Percentiles rank a stretch among this genome's conserved stretches.
Conservation (phyloP, 2,329 filamentous ascomycete genomes). For the Escovopsis sp. region DNA sequence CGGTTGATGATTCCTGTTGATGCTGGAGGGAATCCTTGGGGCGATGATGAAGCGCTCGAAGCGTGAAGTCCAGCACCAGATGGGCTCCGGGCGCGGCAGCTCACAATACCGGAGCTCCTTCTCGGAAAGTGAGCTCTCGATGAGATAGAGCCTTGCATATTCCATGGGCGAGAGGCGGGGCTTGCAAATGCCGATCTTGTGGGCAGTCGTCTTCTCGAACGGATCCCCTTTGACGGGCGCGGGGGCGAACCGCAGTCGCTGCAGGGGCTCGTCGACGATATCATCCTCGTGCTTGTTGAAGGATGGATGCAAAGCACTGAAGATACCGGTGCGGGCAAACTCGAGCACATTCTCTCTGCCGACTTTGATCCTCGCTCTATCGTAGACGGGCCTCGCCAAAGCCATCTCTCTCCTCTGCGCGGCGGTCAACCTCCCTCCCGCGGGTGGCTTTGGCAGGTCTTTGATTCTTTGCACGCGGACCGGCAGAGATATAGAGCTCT, state of each 20-base stretch:
- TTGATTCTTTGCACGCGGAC: no score
- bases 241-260: no score
- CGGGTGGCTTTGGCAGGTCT: no score
- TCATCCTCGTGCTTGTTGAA: background rate
- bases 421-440: no score
- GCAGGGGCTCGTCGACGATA: no score
- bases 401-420: no score
- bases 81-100: slow-evolving; percentile 15
- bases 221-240: background rate
- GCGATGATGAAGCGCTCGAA: slow-evolving; percentile 24
- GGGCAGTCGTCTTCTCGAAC: background rate
- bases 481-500: no score
- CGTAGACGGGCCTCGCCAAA: no score
- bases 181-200: slow-evolving; percentile 7
- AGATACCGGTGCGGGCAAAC: no score
- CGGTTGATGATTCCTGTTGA: slow-evolving; percentile 6
- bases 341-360: no score
- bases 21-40: slow-evolving; percentile 15
- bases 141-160: slow-evolving; percentile 19
- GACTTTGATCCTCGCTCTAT: no score
- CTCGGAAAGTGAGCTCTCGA: slow-evolving; percentile 17
- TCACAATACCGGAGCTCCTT: slow-evolving; percentile 13
- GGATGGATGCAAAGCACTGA: no score
- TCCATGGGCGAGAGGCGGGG: slow-evolving; percentile 26
- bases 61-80: slow-evolving; percentile 19